Evolutionary conservation across 768 basidiomycete species (phyloP).

Genomic region (Amanita inopinata): DNA sequence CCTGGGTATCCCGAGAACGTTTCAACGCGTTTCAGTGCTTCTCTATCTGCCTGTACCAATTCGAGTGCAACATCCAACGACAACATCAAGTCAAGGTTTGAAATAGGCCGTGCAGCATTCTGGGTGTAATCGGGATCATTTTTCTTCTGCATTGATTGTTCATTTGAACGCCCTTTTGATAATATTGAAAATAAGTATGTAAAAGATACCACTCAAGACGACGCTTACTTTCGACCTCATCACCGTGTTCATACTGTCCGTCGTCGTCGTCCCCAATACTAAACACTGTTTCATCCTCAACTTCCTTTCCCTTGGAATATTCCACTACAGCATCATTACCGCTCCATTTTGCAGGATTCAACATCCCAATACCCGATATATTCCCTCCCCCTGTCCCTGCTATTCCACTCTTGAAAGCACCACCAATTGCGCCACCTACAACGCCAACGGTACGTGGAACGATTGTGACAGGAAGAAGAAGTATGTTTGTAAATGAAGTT

Average conservation of each 20-base stretch:
- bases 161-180: too few species aligned
- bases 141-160: conserved; percentile 1
- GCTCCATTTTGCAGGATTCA: conserved; percentile 84
- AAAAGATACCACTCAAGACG: too few species aligned
- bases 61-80: conserved; percentile 88
- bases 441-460: conserved; percentile 75
- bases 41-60: conserved; percentile 88
- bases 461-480: conserved; percentile 91
- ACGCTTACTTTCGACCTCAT: not conserved
- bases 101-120: conserved; percentile 8
- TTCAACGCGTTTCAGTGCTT: conserved; percentile 85
- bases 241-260: conserved; percentile 6
- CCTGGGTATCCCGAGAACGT: conserved; percentile 86
- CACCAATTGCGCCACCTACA: conserved; percentile 58
- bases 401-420: conserved; percentile 57
- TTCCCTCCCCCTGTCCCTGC: conserved; percentile 68
- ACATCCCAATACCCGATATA: conserved; percentile 78
- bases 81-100: conserved; percentile 74
- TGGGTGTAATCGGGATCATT: not conserved
- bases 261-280: conserved; percentile 33
- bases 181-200: too few species aligned
- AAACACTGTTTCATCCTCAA: conserved; percentile 37
- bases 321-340: conserved; percentile 24
- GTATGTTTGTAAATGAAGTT: conserved; percentile 81
- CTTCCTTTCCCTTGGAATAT: conserved; percentile 28